Evolutionary conservation across 768 basidiomycete genomes (phyloP), one percentile per base, ranked within the genome.

Genomic region (Cystobasidium onofrii): DNA sequence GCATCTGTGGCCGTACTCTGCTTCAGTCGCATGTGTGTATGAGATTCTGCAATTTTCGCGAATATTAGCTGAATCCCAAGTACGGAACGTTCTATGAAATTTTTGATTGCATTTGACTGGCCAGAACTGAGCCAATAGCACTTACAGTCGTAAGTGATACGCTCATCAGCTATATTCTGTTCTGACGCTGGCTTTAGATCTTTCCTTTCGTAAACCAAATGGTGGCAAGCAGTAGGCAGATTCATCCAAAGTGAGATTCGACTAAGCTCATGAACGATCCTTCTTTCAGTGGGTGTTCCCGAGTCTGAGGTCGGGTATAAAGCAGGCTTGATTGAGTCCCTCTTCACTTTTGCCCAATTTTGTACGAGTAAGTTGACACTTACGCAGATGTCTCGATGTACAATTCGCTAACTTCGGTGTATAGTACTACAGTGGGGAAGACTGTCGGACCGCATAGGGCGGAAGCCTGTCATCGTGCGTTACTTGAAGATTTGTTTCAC

Each of bases 391-490:
- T n/a, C 10, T 64, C 62, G 62, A 17, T n/a, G n/a, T n/a, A n/a
- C n/a, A 39, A 6, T 15, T 39, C n/a, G 20, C 27, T 54, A 20
- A 54, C 52, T n/a, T 54, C n/a, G 52, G 7, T 54, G 20, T 36
- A 54, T 20, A 54, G 52, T 75, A 23, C 23, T 75, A 25, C 65
- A 29, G 17, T 79, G 78, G 78, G 78, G 79, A 13, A 52, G 76
- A 0, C 75, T 78, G 1, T 73, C 67, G 1, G 79, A 79, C 50
- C 73, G 78, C 0, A 76, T 78, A 0, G 79, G 79, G 1, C 73
- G 79, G 6, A 78, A 77, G 17, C 79, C 78, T 0, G 78, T 79
- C 0, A 50, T 73, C 39, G 43, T 71, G 20, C 10, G 36, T 54
- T 13, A 9, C 33, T 10, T n/a, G 7, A n/a, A n/a, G 52, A 6